Evolutionary conservation across 129 eudicot species (phyloP).

Genomic region (Cynara cardunculus): DNA sequence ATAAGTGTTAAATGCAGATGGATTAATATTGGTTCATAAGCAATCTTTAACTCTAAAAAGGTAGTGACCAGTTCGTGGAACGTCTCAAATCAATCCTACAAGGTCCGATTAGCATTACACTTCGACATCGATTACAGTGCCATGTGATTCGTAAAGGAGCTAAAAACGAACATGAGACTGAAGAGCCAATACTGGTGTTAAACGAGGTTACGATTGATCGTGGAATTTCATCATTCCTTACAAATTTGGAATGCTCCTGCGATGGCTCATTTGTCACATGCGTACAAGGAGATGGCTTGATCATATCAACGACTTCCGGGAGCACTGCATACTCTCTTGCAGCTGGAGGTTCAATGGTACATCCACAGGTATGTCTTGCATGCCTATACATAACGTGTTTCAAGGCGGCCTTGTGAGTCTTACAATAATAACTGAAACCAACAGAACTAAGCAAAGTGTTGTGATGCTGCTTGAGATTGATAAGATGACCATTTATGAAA

Average conservation of each 20-base stretch:
- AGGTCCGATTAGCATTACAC: conserved; percentile 86
- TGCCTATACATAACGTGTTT: neutral
- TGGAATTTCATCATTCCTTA: conserved; percentile 91
- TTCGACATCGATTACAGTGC: conserved; percentile 88
- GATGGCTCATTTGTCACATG: conserved; percentile 82
- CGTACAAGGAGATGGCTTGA: conserved; percentile 96
- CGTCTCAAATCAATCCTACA: conserved; percentile 60
- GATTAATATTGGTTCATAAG: conserved; percentile 7
- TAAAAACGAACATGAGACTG: conserved; percentile 60
- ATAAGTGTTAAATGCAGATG: neutral
- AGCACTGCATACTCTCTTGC: conserved; percentile 99
- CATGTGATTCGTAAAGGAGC: conserved; percentile 76
- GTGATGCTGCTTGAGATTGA: neutral
- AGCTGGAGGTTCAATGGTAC: conserved; percentile 99
- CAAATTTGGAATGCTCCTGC: conserved; percentile 93
- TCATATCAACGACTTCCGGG: conserved; percentile 92
- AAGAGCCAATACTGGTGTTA: conserved; percentile 78
- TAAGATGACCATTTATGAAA: no score
- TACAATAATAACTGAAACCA: neutral
- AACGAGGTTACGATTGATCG: conserved; percentile 97
- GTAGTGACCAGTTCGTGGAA: conserved; percentile 79
- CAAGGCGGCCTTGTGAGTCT: neutral
- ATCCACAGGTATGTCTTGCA: conserved; percentile 69
- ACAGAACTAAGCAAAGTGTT: neutral
- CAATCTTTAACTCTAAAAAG: conserved; percentile 52